Evolutionary conservation across 140 eudicot species (phyloP).

Genomic region (Erigeron philadelphicus): DNA sequence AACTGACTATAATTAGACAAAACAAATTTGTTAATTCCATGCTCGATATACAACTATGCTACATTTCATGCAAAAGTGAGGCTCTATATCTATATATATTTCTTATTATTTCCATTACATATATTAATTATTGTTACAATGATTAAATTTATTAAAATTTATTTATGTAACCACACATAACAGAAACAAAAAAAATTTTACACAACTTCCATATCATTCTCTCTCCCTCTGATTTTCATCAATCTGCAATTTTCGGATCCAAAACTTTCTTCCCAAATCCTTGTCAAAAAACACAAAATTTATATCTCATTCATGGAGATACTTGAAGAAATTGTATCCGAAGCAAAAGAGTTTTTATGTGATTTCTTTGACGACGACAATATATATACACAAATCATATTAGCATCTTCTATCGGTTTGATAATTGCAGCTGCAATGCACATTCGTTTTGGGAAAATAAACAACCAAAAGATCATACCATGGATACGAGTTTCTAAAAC

Average conservation of each 20-base stretch:
- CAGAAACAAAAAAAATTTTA: neutral
- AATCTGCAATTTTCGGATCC: slow-evolving; percentile 35
- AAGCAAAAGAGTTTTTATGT: slow-evolving; percentile 17
- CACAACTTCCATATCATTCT: slow-evolving; percentile 13
- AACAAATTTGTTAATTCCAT: too few species aligned
- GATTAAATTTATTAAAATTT: too few species aligned
- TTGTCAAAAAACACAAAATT: slow-evolving; percentile 21
- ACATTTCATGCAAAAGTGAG: too few species aligned
- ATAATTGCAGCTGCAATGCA: slow-evolving; percentile 56
- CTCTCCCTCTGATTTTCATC: slow-evolving; percentile 16
- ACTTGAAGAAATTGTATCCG: slow-evolving; percentile 25
- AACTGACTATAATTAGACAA: too few species aligned
- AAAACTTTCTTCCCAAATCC: slow-evolving; percentile 16
- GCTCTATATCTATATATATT: too few species aligned
- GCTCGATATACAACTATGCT: too few species aligned
- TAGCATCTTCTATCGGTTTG: slow-evolving; percentile 75
- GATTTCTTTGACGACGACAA: slow-evolving; percentile 12
- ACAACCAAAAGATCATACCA: slow-evolving; percentile 50
- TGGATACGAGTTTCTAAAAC: slow-evolving; percentile 43
- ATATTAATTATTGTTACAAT: too few species aligned
- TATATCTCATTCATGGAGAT: slow-evolving; percentile 27
- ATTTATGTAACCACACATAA: slow-evolving; percentile 14
- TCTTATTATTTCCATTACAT: too few species aligned
- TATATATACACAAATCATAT: slow-evolving; percentile 44
- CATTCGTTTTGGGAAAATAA: slow-evolving; percentile 37